Evolutionary conservation across 2,329 filamentous ascomycete genomes (phyloP).

Genomic region (Beauveria sp.): DNA sequence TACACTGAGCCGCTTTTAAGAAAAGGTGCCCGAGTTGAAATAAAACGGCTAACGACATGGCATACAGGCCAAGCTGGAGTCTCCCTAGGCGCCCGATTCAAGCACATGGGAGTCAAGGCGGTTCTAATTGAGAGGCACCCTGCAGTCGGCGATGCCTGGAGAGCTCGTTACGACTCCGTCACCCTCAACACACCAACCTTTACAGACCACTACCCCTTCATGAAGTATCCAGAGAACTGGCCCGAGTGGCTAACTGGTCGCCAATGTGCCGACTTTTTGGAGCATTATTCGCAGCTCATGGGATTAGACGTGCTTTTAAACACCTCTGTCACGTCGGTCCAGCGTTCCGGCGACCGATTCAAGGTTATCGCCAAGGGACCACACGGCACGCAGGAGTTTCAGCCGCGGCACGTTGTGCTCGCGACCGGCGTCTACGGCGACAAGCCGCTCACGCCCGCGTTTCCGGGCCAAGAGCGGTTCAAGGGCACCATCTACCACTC

Average conservation of each 20-base stretch:
- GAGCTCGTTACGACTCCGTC: conserved; percentile 6
- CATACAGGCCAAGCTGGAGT: not conserved
- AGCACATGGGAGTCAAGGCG: not conserved
- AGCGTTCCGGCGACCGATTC: conserved; percentile 23
- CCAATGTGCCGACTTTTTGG: conserved; percentile 1
- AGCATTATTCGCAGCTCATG: conserved; percentile 9
- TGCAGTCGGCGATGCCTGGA: conserved; percentile 6
- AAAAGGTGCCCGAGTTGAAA: too few species aligned
- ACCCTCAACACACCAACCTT: conserved; percentile 11
- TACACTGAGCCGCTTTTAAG: too few species aligned
- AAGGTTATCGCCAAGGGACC: conserved; percentile 23
- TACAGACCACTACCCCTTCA: conserved; percentile 10
- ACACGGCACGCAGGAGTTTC: conserved; percentile 20
- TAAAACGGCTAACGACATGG: too few species aligned
- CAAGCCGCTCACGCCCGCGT: conserved; percentile 28
- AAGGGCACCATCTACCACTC: conserved; percentile 37
- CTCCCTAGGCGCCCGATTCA: not conserved
- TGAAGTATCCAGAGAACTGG: conserved; percentile 5
- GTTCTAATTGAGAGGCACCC: not conserved
- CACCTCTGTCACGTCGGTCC: conserved; percentile 27
- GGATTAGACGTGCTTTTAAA: not conserved
- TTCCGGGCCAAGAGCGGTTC: conserved; percentile 33
- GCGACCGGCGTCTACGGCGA: conserved; percentile 37
- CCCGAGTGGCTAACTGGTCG: conserved; percentile 10
- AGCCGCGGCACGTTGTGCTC: conserved; percentile 39